Conservation (phyloP, 2,329 filamentous ascomycete species). For the Diaporthe batatas region DNA sequence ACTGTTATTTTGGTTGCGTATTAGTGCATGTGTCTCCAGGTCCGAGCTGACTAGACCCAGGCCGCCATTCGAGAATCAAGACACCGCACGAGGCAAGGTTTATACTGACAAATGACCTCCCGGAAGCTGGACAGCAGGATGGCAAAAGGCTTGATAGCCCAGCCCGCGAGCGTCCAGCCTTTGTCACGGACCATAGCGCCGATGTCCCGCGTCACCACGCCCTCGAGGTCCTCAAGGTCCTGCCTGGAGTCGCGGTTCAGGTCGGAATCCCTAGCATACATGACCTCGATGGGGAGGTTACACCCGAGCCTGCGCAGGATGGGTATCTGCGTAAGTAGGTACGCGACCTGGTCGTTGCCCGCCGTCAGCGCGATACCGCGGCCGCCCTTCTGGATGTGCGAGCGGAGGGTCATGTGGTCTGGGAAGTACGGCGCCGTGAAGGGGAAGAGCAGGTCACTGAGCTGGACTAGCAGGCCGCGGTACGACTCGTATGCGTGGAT, state of each 20-base stretch:
- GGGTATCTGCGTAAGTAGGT: slow-evolving; percentile 58
- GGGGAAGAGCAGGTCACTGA: slow-evolving; percentile 55
- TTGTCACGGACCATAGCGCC: slow-evolving; percentile 58
- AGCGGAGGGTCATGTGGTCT: slow-evolving; percentile 59
- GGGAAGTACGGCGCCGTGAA: slow-evolving; percentile 57
- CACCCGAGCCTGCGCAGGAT: slow-evolving; percentile 54
- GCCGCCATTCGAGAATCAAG: not conserved
- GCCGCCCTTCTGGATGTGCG: slow-evolving; percentile 56
- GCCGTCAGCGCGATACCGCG: slow-evolving; percentile 60
- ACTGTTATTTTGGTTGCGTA: slow-evolving; percentile 43
- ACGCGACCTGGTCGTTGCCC: slow-evolving; percentile 58
- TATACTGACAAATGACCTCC: slow-evolving; percentile 53
- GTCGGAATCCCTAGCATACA: slow-evolving; percentile 59
- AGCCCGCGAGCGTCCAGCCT: slow-evolving; percentile 59
- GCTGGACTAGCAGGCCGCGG: slow-evolving; percentile 54
- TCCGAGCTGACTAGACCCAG: not conserved
- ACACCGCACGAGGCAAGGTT: not conserved
- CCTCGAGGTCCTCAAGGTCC: slow-evolving; percentile 56
- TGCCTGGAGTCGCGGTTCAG: slow-evolving; percentile 57
- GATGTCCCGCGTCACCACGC: slow-evolving; percentile 59
- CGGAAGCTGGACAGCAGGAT: slow-evolving; percentile 61
- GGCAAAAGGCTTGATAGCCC: slow-evolving; percentile 62
- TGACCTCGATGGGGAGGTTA: slow-evolving; percentile 54
- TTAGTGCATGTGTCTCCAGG: not conserved
- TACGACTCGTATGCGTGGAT: slow-evolving; percentile 58